Base-by-base conservation (phyloP, 257 asterid genomes). In the Solanum raphanifolium region DNA sequence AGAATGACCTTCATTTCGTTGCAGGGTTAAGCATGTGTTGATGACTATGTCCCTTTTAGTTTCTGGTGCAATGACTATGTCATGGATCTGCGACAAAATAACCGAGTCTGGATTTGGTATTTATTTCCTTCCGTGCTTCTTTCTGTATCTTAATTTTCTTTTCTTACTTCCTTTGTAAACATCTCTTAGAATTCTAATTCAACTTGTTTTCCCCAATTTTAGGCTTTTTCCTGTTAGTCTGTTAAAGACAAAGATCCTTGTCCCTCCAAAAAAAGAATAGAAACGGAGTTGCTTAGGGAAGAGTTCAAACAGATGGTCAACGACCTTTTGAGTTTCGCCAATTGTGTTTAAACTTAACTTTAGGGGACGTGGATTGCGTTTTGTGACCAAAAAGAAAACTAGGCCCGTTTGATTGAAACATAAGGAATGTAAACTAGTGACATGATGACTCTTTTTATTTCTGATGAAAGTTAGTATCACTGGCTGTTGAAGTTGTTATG, bases 21-120 rank as follows among this genome's bases (percentile, higher is more conserved):
- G 91, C 95, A 97, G 99, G 94, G 93, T 93, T 87, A 97, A 94
- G 88, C 99, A 97, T 87, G 98, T 95, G 90, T 86, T 94, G 93
- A 83, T 94, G 91, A 96, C 99, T 85, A 90, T 98, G 39, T 92
- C 88, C 52, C 92, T 92, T 86, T 90, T 97, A 94, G 99, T 94
- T 78, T 94, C 95, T 87, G 99, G 99, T 90, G 99, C 99, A 36
- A 96, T 97, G 98, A 95, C 98, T 86, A 92, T 92, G 93, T 93
- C 96, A 76, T 95, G 99, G 99, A 97, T 97, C 43, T 96, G 96
- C 55, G 99, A 97, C 91, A 93, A 92, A 91, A 97, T 97, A 89
- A 27, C 99, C 5, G 99, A 97, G 90, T 93, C 98, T 41, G 99
- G 99, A 88, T 97, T 97, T 87, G 99, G 99, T 97, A 96, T 34